These are phyloP conservation scores for Phytopythium mirpurense DNA, from an alignment of 352 stramenopile species.

Conservation along the genomic window DNA sequence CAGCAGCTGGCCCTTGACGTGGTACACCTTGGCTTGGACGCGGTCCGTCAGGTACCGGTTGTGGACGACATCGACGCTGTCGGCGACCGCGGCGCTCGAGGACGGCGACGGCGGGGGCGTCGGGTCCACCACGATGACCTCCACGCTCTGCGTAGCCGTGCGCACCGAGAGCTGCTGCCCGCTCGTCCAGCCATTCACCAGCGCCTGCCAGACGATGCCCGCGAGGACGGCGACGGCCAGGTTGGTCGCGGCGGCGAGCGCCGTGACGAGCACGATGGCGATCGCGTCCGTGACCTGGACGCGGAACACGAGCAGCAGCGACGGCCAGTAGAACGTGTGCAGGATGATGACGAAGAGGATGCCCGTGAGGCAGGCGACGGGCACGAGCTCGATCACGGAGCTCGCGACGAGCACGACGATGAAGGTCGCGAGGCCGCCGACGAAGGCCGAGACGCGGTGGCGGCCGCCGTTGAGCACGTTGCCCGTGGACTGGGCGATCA, in stretches of 20 bases:
- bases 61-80: constrained; percentile 26
- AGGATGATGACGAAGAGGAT: constrained; percentile 86
- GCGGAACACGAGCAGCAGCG: constrained; percentile 73
- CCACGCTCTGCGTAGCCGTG: constrained; percentile 14
- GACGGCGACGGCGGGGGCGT: not conserved
- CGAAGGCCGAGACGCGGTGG: constrained; percentile 61
- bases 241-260: constrained; percentile 83
- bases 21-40: constrained; percentile 62
- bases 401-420: constrained; percentile 81
- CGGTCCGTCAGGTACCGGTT: constrained; percentile 19
- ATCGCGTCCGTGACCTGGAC: constrained; percentile 63
- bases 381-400: constrained; percentile 79
- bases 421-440: constrained; percentile 60
- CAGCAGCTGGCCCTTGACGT: constrained; percentile 64
- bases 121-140: constrained; percentile 25
- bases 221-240: constrained; percentile 82
- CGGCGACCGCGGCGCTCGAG: constrained; percentile 4
- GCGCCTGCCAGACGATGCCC: constrained; percentile 77
- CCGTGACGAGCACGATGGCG: constrained; percentile 80
- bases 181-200: constrained; percentile 81
- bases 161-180: constrained; percentile 38
- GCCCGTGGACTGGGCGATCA: constrained; percentile 92
- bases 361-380: constrained; percentile 79
- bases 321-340: constrained; percentile 91
- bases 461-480: constrained; percentile 85